Conservation (phyloP, 345 rosid genomes). For the Laguncularia racemosa region DNA sequence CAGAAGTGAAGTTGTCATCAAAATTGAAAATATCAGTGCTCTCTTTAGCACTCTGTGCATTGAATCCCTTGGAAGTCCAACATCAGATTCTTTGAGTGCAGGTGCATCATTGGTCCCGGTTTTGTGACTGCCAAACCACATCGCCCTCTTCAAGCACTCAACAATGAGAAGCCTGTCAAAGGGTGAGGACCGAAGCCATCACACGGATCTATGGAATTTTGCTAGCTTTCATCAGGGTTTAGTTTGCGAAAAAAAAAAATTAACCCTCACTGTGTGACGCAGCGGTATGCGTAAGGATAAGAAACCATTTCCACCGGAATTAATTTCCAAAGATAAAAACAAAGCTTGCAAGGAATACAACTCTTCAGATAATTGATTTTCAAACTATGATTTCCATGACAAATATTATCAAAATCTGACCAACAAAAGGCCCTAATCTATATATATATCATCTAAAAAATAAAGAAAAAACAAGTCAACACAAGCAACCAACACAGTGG, state of each 20-base stretch:
- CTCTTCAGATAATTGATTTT: too few relatives aligned
- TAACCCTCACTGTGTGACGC: conserved; percentile 30
- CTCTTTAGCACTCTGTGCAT: conserved; percentile 28
- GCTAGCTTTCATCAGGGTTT: conserved; percentile 17
- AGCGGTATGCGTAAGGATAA: conserved; percentile 23
- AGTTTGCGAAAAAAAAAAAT: conserved; percentile 22
- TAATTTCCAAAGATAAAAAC: too few relatives aligned
- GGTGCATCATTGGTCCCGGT: conserved; percentile 55
- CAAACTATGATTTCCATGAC: too few relatives aligned
- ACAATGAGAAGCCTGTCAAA: conserved; percentile 47
- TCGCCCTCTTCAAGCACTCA: conserved; percentile 24
- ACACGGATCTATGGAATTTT: conserved; percentile 19
- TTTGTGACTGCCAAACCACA: too few relatives aligned
- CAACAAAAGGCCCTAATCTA: too few relatives aligned
- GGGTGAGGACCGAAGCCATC: conserved; percentile 50
- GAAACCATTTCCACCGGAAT: too few relatives aligned
- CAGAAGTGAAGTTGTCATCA: conserved; percentile 21
- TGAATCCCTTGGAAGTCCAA: conserved; percentile 27
- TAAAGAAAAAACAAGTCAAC: conserved; percentile 10
- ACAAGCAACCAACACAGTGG: conserved; percentile 53
- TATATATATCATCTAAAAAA: too few relatives aligned
- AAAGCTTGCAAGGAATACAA: too few relatives aligned
- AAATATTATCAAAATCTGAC: too few relatives aligned
- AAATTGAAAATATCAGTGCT: conserved; percentile 25
- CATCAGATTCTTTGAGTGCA: conserved; percentile 30